Base-by-base conservation (phyloP, 257 asterid species). In the Primulina huaijiensis region DNA sequence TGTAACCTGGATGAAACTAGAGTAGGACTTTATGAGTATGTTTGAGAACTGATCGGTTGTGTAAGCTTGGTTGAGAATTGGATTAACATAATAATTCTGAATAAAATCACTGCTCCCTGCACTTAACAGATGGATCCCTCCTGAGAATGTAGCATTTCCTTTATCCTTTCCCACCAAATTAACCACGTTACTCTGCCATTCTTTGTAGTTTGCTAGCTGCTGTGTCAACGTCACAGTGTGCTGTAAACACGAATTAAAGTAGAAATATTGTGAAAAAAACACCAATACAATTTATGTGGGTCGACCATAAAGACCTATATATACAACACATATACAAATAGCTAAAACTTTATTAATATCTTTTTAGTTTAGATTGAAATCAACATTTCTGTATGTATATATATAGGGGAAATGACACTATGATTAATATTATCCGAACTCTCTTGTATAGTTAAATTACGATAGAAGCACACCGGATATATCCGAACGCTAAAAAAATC, bases 91-190 rank as follows among this genome's bases (percentile, higher is more conserved):
- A 73, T 87, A 89, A 72, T 91, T 89, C 79, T 89, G 96, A 12
- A 89, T 74, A 78, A 85, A 89, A 75, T 89, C 97, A 68, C 96
- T 91, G 87, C 87, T 89, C n/a, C 96, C 96, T n/a, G 97, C 95
- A 68, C 93, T 91, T 67, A 89, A 23, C 27, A 91, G 84, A 61
- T 91, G 91, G 65, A 91, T 85, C 64, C 87, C 92, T 35, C 88
- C 82, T 33, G 96, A 86, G 66, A 91, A 80, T 31, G 87, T 83
- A n/a, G 60, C 67, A 43, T 81, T 76, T 3, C 90, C 95, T 53
- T 76, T 81, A 10, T 68, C 73, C 74, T 72, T 75, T 31, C 96
- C 96, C 1, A 84, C 95, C 81, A 86, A 11, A 55, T 67, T 80
- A 81, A 75, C 87, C 59, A 91, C 93, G 65, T 80, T 80, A 76